A percentile compares a stretch with the other conserved stretches of the same genome.
phyloP scores from a whole-genome alignment of 257 asterid species.

The Solanum corneliomulleri region DNA sequence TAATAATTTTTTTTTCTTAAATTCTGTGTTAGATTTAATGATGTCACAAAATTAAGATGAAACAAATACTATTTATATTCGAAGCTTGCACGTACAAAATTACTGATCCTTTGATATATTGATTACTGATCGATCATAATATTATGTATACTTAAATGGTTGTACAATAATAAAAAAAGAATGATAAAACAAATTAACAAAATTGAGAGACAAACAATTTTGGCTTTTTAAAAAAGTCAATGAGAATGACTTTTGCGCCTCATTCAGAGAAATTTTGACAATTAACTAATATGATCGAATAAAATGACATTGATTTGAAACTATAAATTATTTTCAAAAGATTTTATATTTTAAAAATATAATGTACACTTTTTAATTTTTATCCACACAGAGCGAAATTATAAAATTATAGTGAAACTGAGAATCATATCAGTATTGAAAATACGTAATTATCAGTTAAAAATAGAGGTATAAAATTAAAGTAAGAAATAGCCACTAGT shows the following conservation, averaged over 20 bases:
- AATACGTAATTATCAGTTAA: not conserved
- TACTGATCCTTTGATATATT: not conserved
- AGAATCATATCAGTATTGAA: not conserved
- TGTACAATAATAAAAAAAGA: not conserved
- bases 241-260: not conserved
- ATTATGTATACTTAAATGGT: not conserved
- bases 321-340: not conserved
- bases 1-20: no score
- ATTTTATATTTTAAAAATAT: not conserved
- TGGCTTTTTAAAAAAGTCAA: not conserved
- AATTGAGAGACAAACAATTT: not conserved
- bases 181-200: not conserved
- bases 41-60: not conserved
- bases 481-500: no score
- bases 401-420: not conserved
- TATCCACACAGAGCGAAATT: not conserved
- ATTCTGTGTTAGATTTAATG: accelerated
- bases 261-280: not conserved
- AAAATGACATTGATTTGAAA: not conserved
- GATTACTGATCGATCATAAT: not conserved
- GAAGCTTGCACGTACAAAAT: not conserved
- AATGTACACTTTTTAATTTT: not conserved
- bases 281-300: not conserved
- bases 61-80: not conserved
- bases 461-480: not conserved